Evolutionary conservation across 2,329 filamentous ascomycete genomes (phyloP).

Genomic region (Exophiala sp.): DNA sequence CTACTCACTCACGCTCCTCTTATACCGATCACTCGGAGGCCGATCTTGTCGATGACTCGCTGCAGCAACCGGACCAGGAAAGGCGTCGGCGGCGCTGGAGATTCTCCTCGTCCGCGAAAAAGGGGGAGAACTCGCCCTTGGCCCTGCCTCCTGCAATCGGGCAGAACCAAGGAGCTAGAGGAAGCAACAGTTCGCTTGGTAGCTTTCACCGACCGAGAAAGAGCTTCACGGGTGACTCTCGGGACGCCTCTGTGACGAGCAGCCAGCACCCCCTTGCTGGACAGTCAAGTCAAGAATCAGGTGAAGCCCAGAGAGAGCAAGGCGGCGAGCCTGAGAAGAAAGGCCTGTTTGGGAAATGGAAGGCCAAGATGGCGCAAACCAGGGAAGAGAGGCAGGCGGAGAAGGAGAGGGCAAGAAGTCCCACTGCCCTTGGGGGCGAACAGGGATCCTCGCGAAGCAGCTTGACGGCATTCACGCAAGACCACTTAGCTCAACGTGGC

Average conservation of each 20-base stretch:
- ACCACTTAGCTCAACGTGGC: constrained; percentile 24
- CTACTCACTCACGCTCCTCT: constrained; percentile 63
- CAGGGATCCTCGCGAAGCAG: constrained; percentile 33
- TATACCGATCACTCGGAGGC: constrained; percentile 76
- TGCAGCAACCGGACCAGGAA: constrained; percentile 48
- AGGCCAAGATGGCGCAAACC: constrained; percentile 54
- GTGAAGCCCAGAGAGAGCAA: constrained; percentile 33
- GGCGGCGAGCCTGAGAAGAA: constrained; percentile 48
- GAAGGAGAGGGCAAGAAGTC: constrained; percentile 49
- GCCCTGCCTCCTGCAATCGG: constrained; percentile 51
- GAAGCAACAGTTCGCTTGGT: constrained; percentile 62
- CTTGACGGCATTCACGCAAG: constrained; percentile 34
- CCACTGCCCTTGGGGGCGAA: constrained; percentile 35
- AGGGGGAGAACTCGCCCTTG: constrained; percentile 49
- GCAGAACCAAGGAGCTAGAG: constrained; percentile 57
- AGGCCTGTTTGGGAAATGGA: constrained; percentile 59
- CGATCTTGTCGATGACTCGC: constrained; percentile 58
- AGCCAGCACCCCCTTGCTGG: constrained; percentile 27
- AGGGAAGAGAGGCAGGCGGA: constrained; percentile 53
- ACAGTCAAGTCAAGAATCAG: constrained; percentile 37
- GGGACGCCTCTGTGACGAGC: constrained; percentile 33
- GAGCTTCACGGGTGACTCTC: constrained; percentile 42
- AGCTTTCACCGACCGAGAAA: constrained; percentile 49
- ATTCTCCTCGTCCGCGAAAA: constrained; percentile 53
- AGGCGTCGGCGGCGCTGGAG: constrained; percentile 68